A percentile compares a stretch with the other conserved stretches of the same genome.
Conservation (phyloP, 2,329 filamentous ascomycete genomes). For the Trichoderma koningii region DNA sequence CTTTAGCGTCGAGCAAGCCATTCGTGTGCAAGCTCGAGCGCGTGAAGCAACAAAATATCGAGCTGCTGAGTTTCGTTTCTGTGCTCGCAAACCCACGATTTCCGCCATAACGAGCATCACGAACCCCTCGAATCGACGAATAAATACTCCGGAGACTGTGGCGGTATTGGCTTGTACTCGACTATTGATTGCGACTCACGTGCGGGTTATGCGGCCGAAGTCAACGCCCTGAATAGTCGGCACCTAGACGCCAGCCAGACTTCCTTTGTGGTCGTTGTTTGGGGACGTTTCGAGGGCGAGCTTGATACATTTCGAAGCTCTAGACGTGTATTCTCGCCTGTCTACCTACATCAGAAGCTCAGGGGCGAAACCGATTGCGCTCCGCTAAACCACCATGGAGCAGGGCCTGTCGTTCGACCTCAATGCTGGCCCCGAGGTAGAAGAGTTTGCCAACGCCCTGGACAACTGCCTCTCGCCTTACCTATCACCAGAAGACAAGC, state of each 20-base stretch:
- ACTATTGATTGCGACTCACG: neutral
- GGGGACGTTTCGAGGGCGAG: slow-evolving; percentile 21
- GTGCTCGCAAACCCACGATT: slow-evolving; percentile 13
- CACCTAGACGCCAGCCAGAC: slow-evolving; percentile 21
- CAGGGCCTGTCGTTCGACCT: slow-evolving; percentile 42
- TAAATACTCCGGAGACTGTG: neutral
- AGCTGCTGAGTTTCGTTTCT: slow-evolving; percentile 25
- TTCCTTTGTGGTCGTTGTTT: neutral
- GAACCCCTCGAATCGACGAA: neutral
- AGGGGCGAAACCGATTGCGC: neutral
- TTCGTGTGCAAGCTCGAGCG: slow-evolving; percentile 26
- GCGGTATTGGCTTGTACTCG: neutral
- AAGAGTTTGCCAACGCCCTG: slow-evolving; percentile 79
- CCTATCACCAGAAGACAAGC: slow-evolving; percentile 55
- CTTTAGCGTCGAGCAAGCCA: slow-evolving; percentile 17
- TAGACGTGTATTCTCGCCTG: neutral
- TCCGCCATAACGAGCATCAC: neutral
- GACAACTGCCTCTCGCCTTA: slow-evolving; percentile 68
- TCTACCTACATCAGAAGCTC: neutral
- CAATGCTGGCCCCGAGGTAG: slow-evolving; percentile 76
- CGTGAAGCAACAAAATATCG: slow-evolving; percentile 27
- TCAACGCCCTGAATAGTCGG: slow-evolving; percentile 15
- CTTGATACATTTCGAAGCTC: neutral
- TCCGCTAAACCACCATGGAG: slow-evolving; percentile 37
- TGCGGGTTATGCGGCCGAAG: slow-evolving; percentile 18